These are phyloP conservation scores for Arabidopsis hybrid DNA, from an alignment of 441 rosid species.

Conservation along the genomic window DNA sequence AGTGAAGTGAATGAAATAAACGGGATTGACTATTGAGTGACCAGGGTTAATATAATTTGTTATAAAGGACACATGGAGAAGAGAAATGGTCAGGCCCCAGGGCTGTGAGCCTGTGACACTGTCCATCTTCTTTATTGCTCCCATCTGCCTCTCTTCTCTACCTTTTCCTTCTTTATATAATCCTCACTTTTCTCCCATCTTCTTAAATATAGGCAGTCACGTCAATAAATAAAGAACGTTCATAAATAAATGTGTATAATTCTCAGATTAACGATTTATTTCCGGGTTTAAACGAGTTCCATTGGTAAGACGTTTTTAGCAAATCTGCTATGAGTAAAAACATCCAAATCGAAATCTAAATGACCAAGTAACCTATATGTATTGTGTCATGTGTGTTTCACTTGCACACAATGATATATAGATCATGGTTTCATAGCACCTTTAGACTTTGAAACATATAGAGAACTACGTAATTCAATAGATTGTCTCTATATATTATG, in stretches of 20 bases:
- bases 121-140: constrained; percentile 43
- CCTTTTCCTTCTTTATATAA: constrained; percentile 21
- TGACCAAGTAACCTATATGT: background rate
- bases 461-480: background rate
- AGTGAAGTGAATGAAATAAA: background rate
- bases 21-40: background rate
- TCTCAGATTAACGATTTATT: background rate
- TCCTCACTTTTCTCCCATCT: constrained; percentile 21
- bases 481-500: background rate
- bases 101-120: constrained; percentile 34
- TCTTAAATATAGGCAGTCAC: constrained; percentile 7
- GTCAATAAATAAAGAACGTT: too few relatives aligned
- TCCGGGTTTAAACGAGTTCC: background rate
- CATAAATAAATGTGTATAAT: constrained; percentile 1
- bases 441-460: too few relatives aligned
- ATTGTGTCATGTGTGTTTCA: background rate
- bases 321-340: background rate
- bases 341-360: background rate
- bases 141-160: constrained; percentile 37
- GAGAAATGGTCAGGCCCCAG: constrained; percentile 46
- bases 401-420: background rate
- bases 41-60: background rate
- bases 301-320: background rate
- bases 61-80: constrained; percentile 25
- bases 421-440: too few relatives aligned